Evolutionary conservation across 192 early-diverging fungal species (phyloP).

Genomic region (Entomortierella parvispora): DNA sequence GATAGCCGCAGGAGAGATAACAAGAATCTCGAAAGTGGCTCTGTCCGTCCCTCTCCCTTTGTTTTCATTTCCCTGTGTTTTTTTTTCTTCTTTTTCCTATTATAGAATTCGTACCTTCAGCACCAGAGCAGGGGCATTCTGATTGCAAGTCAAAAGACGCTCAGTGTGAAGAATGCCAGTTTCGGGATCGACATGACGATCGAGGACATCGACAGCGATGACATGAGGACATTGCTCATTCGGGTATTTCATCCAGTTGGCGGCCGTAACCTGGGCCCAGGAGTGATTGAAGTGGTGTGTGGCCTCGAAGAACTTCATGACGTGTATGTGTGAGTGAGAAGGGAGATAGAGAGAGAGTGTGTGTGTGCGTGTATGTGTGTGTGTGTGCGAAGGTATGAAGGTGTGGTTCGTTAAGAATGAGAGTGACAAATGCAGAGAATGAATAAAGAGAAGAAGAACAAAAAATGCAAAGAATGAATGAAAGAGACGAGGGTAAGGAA

Average conservation of each 20-base stretch:
- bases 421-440: not conserved
- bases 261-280: conserved; percentile 85
- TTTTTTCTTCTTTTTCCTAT: not conserved
- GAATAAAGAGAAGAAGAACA: not conserved
- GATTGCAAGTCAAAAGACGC: conserved; percentile 89
- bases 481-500: not conserved
- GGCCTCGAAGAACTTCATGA: conserved; percentile 89
- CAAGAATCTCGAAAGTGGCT: too few species aligned
- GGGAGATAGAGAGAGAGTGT: not conserved
- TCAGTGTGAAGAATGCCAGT: conserved; percentile 90
- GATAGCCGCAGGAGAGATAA: too few species aligned
- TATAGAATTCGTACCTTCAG: conserved; percentile 53
- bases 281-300: conserved; percentile 82
- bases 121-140: conserved; percentile 86
- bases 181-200: conserved; percentile 79
- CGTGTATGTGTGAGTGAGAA: conserved; percentile 8
- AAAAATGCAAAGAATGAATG: not conserved
- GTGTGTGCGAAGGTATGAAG: not conserved
- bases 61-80: not conserved
- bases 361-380: not conserved
- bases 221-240: conserved; percentile 95
- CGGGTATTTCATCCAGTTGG: conserved; percentile 98
- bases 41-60: too few species aligned
- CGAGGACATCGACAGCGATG: conserved; percentile 88
- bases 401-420: too few species aligned